A percentile compares a stretch with the other conserved stretches of the same genome.
These are phyloP conservation scores for Apophysomyces trapeziformis DNA, from an alignment of 371 early-diverging fungal species.

Conservation along the genomic window DNA sequence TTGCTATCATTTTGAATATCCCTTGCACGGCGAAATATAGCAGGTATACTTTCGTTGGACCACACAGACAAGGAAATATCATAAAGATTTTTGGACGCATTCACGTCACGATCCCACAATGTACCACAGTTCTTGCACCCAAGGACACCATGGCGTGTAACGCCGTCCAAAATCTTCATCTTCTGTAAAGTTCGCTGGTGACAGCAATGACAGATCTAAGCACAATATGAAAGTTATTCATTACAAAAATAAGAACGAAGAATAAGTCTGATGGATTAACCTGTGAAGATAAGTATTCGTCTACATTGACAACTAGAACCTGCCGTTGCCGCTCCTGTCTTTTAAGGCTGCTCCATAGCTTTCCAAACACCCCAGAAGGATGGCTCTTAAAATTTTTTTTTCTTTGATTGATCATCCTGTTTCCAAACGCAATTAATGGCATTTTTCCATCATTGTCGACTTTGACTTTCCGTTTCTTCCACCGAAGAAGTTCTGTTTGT, in stretches of 20 bases:
- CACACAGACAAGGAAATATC: not conserved
- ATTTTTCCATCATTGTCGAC: not conserved
- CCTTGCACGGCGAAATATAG: not conserved
- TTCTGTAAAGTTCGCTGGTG: conserved; percentile 5
- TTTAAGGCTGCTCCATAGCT: not conserved
- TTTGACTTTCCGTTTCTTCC: not conserved
- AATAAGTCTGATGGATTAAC: not conserved
- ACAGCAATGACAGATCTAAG: not conserved
- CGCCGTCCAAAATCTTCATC: conserved; percentile 1
- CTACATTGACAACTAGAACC: not conserved
- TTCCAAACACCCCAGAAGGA: not conserved
- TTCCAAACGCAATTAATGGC: not conserved
- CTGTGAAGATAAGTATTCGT: conserved; percentile 1
- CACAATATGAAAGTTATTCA: not conserved
- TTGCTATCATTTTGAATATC: not conserved
- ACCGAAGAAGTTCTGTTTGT: not conserved
- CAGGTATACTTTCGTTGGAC: not conserved
- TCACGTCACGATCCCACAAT: conserved; percentile 1
- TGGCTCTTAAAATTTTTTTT: not conserved
- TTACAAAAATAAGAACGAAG: not conserved
- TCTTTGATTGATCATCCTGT: not conserved
- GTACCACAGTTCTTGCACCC: not conserved
- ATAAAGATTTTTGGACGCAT: not conserved
- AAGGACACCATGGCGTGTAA: not conserved
- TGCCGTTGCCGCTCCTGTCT: not conserved